Evolutionary conservation across 495 filamentous ascomycete species (phyloP), one percentile per base, ranked within the genome.

Genomic region (Patellaria atrata): DNA sequence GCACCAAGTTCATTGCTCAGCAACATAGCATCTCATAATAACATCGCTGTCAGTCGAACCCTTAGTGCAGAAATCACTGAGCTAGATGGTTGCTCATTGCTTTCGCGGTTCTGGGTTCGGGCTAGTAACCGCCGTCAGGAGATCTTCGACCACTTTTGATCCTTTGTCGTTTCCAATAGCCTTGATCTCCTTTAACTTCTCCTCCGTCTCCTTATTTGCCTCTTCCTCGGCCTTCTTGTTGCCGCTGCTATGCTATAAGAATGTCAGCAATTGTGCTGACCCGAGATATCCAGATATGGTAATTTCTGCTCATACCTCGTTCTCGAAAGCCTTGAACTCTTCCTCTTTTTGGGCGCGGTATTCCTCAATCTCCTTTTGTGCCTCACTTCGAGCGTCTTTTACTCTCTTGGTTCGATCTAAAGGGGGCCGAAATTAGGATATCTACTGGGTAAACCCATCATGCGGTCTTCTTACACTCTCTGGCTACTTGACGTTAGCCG

Each of bases 301-400:
- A 9, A 24, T 20, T 34, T n/a, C n/a, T n/a, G 6, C n/a, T 37
- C 51, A 19, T 57, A 94, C 89, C 74, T 94, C 78, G 30, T 77
- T 65, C 64, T 96, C 84, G 52, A 89, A 94, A 56, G 79, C 79
- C 67, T 89, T 85, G 68, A 81, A 96, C 57, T 97, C 87, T 6
- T 79, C 75, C 38, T 96, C 91, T 63, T 93, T 96, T 41, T 79
- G 55, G 40, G 75, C 78, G 54, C 73, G 70, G 68, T 97, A 97
- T 23, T 84, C 82, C 33, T 96, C 91, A 50, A 97, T 93, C 54
- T 96, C 85, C 60, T 94, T 94, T 60, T 96, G 89, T 31, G 89
- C 89, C 55, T 96, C 87, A 51, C 71, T 71, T 52, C 86, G 79
- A 35, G 89, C 91, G 57, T 96, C 89, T 56, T 81, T 92, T 61